phyloP scores from a whole-genome alignment of 192 early-diverging fungal species.

The Rhizophagus sp. region DNA sequence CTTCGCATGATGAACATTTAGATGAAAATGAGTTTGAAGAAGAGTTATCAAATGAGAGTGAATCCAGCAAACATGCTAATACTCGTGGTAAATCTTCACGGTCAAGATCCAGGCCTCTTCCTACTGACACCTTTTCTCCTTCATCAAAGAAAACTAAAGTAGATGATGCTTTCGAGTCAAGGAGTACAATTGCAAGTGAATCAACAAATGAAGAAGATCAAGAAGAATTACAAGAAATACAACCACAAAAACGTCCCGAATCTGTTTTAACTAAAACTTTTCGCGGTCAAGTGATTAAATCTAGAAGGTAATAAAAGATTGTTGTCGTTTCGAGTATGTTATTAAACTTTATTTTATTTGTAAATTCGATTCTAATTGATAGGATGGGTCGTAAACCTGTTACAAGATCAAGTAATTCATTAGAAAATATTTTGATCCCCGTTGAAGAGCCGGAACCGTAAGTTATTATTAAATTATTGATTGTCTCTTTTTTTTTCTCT shows the following conservation, averaged over 20 bases:
- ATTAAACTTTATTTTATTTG: not conserved
- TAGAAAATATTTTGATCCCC: not conserved
- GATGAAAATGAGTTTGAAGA: not conserved
- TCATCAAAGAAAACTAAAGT: not conserved
- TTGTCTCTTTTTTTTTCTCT: not conserved
- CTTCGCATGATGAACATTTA: not conserved
- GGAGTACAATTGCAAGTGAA: not conserved
- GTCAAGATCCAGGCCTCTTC: not conserved
- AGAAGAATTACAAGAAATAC: not conserved
- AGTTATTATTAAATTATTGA: not conserved
- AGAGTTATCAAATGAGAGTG: not conserved
- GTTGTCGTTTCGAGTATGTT: not conserved
- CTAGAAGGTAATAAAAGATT: not conserved
- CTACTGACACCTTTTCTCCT: not conserved
- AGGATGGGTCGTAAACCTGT: not conserved
- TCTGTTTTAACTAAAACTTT: slow-evolving; percentile 18
- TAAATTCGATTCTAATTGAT: not conserved
- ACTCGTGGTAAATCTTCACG: not conserved
- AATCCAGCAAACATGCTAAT: not conserved
- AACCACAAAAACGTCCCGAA: not conserved
- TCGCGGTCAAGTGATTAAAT: slow-evolving; percentile 10
- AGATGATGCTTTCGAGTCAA: not conserved
- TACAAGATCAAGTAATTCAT: not conserved
- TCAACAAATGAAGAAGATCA: not conserved
- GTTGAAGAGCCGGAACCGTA: not conserved